These are phyloP conservation scores for Penicillium sp. DNA, from an alignment of 2,329 filamentous ascomycete species.

Conservation along the genomic window DNA sequence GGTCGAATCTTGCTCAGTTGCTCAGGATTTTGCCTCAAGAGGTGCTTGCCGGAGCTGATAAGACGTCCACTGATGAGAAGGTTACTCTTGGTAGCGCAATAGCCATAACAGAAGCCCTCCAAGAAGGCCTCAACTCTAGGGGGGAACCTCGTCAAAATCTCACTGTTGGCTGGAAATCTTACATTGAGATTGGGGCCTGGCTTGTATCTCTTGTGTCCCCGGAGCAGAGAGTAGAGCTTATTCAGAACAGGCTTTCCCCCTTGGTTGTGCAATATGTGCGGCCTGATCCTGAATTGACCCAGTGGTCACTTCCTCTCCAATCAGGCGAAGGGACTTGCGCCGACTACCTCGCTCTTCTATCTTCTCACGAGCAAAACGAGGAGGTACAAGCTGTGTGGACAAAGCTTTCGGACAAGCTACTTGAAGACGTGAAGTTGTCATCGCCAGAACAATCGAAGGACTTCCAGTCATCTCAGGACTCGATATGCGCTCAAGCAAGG, in stretches of 20 bases:
- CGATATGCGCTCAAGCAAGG: constrained; percentile 60
- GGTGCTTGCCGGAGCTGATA: constrained; percentile 35
- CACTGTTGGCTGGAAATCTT: constrained; percentile 67
- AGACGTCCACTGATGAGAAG: constrained; percentile 20
- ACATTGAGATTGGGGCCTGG: constrained; percentile 60
- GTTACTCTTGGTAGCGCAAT: constrained; percentile 50
- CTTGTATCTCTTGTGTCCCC: constrained; percentile 48
- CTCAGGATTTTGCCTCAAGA: constrained; percentile 54
- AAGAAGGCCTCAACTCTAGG: constrained; percentile 64
- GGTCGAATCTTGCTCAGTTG: constrained; percentile 63
- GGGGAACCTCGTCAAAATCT: constrained; percentile 70
- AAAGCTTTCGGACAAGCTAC: constrained; percentile 57
- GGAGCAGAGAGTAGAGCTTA: constrained; percentile 46
- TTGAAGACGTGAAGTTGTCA: constrained; percentile 65
- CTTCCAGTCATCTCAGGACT: constrained; percentile 66
- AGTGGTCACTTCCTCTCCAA: constrained; percentile 49
- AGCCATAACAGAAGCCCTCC: constrained; percentile 62
- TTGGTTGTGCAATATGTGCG: constrained; percentile 52
- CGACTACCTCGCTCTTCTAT: constrained; percentile 38
- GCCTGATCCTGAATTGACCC: constrained; percentile 42
- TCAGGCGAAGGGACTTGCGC: constrained; percentile 38
- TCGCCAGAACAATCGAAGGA: constrained; percentile 78
- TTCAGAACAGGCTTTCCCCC: constrained; percentile 49
- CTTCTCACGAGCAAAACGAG: constrained; percentile 41
- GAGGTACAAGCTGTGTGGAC: constrained; percentile 59